Percentiles rank a stretch among this genome's conserved stretches.
phyloP scores from a whole-genome alignment of 2,329 filamentous ascomycete genomes.

The Penicillium sp. region DNA sequence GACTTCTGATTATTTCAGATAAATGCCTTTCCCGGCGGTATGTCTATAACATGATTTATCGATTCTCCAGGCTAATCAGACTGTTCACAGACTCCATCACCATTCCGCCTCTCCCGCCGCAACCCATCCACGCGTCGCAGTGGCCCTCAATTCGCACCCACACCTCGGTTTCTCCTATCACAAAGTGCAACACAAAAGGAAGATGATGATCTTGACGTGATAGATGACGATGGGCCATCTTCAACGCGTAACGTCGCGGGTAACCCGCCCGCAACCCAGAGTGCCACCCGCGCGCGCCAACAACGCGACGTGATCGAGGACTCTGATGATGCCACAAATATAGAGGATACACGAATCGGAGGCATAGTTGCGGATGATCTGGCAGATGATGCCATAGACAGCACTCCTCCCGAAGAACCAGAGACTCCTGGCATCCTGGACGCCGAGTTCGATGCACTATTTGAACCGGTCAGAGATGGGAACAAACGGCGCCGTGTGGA shows the following conservation, averaged over 20 bases:
- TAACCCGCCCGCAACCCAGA: slow-evolving; percentile 6
- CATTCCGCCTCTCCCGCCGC: slow-evolving; percentile 30
- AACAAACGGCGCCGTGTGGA: slow-evolving; percentile 37
- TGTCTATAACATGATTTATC: background rate
- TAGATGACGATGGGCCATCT: slow-evolving; percentile 22
- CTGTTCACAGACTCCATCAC: slow-evolving; percentile 27
- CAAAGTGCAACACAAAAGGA: slow-evolving; percentile 18
- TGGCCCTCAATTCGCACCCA: slow-evolving; percentile 36
- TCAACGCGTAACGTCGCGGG: slow-evolving; percentile 13
- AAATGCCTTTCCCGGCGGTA: slow-evolving; percentile 21
- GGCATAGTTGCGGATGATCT: background rate
- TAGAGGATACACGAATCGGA: background rate
- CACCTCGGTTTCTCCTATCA: slow-evolving; percentile 36
- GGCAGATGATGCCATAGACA: slow-evolving; percentile 17
- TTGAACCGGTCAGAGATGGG: slow-evolving; percentile 26
- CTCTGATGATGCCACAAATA: slow-evolving; percentile 19
- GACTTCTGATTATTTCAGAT: background rate
- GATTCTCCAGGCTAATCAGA: background rate
- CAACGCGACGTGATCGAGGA: slow-evolving; percentile 32
- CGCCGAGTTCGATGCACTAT: slow-evolving; percentile 33
- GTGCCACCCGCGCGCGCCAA: slow-evolving; percentile 9
- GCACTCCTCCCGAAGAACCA: slow-evolving; percentile 15
- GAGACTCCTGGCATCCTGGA: slow-evolving; percentile 17
- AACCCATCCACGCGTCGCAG: slow-evolving; percentile 27
- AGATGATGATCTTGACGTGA: slow-evolving; percentile 18